Percentiles rank a stretch among this genome's conserved stretches.
Evolutionary conservation across 176 grass and related monocot genomes (phyloP).

Genomic region (Bolboschoenus planiculmis): DNA sequence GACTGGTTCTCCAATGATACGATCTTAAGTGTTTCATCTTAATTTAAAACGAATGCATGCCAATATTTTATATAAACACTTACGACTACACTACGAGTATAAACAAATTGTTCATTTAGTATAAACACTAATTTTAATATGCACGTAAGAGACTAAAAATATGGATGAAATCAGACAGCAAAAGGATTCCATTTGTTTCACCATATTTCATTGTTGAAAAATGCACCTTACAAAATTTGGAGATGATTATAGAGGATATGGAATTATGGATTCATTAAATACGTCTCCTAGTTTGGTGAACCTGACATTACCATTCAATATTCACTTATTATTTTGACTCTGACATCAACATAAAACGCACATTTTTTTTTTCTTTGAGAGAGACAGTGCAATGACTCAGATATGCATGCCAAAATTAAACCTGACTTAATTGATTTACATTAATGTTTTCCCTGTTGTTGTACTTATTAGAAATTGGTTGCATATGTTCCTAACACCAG

Average conservation of each 20-base stretch:
- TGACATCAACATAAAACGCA: background rate
- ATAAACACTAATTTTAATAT: too few species aligned
- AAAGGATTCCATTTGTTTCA: background rate
- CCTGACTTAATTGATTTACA: background rate
- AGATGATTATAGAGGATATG: constrained; percentile 8
- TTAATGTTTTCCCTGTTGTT: background rate
- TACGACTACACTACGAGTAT: too few species aligned
- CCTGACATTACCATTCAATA: background rate
- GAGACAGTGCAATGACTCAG: background rate
- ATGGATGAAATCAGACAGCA: background rate
- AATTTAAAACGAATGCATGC: background rate
- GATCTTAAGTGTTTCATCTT: background rate
- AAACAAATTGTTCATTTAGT: too few species aligned
- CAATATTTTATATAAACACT: too few species aligned
- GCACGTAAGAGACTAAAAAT: too few species aligned
- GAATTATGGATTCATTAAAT: constrained; percentile 2
- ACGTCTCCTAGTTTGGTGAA: constrained; percentile 12
- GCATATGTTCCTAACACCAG: background rate
- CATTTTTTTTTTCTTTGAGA: background rate
- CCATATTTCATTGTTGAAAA: background rate
- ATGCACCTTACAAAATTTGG: background rate
- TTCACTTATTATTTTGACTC: constrained; percentile 7
- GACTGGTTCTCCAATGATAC: too few species aligned
- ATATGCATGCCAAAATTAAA: background rate
- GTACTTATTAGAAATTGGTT: background rate